Percentiles rank a stretch among this genome's conserved stretches.
These are phyloP conservation scores for Chamaecyparis obtusa DNA, from an alignment of 75 land plant genomes.

Conservation along the genomic window DNA sequence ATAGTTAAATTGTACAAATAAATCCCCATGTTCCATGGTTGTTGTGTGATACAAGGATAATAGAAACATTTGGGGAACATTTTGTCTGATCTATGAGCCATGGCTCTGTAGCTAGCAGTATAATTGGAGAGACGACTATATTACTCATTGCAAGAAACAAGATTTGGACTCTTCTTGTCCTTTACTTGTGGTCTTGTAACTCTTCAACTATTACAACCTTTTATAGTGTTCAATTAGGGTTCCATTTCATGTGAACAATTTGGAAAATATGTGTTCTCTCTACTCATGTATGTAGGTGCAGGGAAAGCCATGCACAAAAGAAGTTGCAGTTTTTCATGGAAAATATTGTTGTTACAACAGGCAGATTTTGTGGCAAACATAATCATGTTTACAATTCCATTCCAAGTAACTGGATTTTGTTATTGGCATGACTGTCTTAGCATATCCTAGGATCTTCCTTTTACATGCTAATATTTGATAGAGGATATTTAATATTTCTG, in stretches of 20 bases:
- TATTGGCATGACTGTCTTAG: not conserved
- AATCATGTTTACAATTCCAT: not conserved
- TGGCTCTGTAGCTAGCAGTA: not conserved
- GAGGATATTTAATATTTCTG: not conserved
- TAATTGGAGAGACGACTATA: not conserved
- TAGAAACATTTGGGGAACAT: not conserved
- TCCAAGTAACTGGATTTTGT: not conserved
- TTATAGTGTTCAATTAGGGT: not conserved
- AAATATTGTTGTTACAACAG: not conserved
- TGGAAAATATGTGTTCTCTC: not conserved
- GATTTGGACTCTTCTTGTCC: not conserved
- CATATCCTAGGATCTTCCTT: not conserved
- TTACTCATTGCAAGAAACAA: not conserved
- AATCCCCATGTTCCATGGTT: not conserved
- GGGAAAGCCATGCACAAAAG: not conserved
- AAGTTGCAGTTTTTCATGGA: not conserved
- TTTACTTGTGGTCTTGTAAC: not conserved
- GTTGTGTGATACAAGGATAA: not conserved
- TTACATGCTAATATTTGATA: not conserved
- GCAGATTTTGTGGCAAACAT: not conserved
- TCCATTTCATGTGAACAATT: not conserved
- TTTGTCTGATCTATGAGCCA: not conserved
- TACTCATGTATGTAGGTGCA: not conserved
- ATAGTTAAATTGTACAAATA: not conserved
- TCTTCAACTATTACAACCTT: not conserved